Base-by-base conservation (phyloP, 2,329 filamentous ascomycete species). In the Neurospora crassa region DNA sequence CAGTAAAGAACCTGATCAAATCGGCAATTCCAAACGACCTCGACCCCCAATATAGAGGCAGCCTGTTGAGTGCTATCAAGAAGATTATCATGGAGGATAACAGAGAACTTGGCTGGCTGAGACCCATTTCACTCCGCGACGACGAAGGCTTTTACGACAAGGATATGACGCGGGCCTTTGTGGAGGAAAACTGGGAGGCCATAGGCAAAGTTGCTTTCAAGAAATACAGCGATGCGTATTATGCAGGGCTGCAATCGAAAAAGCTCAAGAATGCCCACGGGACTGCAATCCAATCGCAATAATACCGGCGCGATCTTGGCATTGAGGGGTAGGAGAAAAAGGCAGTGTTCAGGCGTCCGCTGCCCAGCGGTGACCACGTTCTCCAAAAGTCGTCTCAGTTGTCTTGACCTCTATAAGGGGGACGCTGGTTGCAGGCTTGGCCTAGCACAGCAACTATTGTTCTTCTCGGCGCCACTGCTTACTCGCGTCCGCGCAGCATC, bases 41-140 rank as follows among this genome's bases (percentile, higher is more conserved):
- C 34, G 76, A 79, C 1, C 68, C 75, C 7, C 73, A 76, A 10
- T 80, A 79, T 53, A 81, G 83, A 1, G 77, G 80, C 0, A 76
- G 74, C 12, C 76, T 82, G 47, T 73, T 82, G 41, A 82, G 80
- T 45, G 84, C 83, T 1, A 74, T 90, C 59, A 85, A 83, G 76
- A 82, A 78, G 71, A 83, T 89, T 69, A 79, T 90, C 37, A 73
- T 89, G 67, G 79, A 84, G 2, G 81, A 79, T 0, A 81, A 86
- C 42, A 63, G 71, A 1, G 78, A 76, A 18, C 84, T 84, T 70
- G 83, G 7, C 69, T 37, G 34, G 34, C 73, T 72, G 1, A 24
- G n/a, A 24, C 45, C 47, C 24, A 29, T 3, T 7, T 29, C 47
- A 16, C 73, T 84, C 20, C 79, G 76, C 67, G 77, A 82, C 37